Conservation (phyloP, 371 early-diverging fungal species). For the Actinomucor elegans region DNA sequence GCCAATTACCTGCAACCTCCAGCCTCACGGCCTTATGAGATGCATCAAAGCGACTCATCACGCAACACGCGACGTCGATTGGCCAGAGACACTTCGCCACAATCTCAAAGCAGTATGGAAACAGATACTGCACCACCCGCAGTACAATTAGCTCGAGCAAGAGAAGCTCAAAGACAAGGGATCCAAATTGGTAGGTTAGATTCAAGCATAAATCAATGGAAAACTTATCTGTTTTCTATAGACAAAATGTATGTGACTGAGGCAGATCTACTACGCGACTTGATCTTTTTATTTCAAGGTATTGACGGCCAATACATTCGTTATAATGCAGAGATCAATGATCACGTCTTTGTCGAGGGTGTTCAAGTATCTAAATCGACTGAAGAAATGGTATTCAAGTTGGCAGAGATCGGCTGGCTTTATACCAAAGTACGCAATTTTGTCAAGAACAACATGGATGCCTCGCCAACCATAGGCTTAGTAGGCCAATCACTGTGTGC, state of each 20-base stretch:
- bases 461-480: slow-evolving; percentile 49
- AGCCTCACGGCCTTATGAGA: slow-evolving; percentile 28
- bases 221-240: no score
- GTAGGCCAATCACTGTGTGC: slow-evolving; percentile 80
- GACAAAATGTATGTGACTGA: slow-evolving; percentile 57
- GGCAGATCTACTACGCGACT: slow-evolving; percentile 73
- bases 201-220: no score
- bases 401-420: slow-evolving; percentile 75
- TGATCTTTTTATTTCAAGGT: slow-evolving; percentile 92
- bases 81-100: slow-evolving; percentile 14
- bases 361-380: slow-evolving; percentile 54
- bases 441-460: slow-evolving; percentile 40
- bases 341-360: slow-evolving; percentile 43
- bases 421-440: slow-evolving; percentile 60
- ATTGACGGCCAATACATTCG: slow-evolving; percentile 86
- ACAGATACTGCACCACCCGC: slow-evolving; percentile 29
- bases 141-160: slow-evolving; percentile 32
- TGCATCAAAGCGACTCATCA: slow-evolving; percentile 12
- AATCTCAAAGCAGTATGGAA: not conserved
- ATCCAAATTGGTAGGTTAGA: no score
- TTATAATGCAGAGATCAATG: slow-evolving; percentile 57
- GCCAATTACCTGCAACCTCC: slow-evolving; percentile 27
- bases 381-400: slow-evolving; percentile 52
- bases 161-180: slow-evolving; percentile 12
- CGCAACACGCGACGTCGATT: slow-evolving; percentile 39